phyloP scores from a whole-genome alignment of 2,329 filamentous ascomycete genomes.

The Hymenoscyphus albidus region DNA sequence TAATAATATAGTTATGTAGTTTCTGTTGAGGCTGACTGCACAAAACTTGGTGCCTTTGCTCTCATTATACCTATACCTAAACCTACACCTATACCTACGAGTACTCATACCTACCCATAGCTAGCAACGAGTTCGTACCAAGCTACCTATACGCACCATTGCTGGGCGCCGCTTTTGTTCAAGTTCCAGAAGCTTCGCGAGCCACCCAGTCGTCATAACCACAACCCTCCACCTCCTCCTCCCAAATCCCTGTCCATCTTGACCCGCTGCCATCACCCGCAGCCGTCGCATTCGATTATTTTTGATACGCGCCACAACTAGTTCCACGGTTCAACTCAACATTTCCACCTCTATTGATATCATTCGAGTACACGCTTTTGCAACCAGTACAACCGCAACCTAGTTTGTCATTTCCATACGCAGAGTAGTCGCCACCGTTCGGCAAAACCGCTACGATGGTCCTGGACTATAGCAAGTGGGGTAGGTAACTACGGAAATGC shows the following conservation, averaged over 20 bases:
- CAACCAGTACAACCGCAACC: neutral
- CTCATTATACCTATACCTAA: too few relatives aligned
- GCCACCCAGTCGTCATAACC: neutral
- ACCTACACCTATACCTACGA: too few relatives aligned
- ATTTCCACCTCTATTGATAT: neutral
- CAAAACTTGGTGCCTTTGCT: too few relatives aligned
- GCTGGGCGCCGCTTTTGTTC: neutral
- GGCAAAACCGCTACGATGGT: slow-evolving; percentile 42
- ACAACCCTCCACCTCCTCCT: neutral
- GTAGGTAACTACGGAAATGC: slow-evolving; percentile 21
- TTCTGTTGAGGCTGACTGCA: too few relatives aligned
- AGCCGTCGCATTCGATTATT: too few relatives aligned
- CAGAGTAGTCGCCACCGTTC: neutral
- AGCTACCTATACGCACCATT: too few relatives aligned
- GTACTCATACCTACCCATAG: too few relatives aligned
- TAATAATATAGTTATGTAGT: too few relatives aligned
- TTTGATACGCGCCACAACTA: too few relatives aligned
- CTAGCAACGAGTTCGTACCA: neutral
- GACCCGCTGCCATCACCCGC: too few relatives aligned
- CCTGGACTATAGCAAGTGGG: slow-evolving; percentile 63
- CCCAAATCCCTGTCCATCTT: neutral
- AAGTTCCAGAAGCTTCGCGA: too few relatives aligned
- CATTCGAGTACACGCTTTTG: neutral
- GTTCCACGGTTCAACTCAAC: too few relatives aligned
- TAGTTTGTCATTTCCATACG: neutral